phyloP scores from a whole-genome alignment of 1,284 basidiomycete genomes.

The Pascua sp. region DNA sequence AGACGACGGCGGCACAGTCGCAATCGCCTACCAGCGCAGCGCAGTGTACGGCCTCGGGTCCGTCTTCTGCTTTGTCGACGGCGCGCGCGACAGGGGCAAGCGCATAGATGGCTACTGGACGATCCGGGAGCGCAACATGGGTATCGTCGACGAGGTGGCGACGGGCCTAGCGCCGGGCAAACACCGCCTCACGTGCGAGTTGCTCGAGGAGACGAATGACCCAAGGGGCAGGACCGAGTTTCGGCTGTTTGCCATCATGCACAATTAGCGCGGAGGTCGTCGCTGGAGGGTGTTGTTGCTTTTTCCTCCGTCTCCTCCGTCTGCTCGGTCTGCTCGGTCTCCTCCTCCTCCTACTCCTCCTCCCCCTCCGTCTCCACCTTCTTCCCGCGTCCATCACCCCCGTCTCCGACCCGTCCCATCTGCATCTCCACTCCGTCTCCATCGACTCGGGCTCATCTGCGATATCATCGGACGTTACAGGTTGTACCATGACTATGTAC shows the following conservation, averaged over 20 bases:
- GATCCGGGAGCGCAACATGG: slow-evolving; percentile 18
- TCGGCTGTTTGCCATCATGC: slow-evolving; percentile 20
- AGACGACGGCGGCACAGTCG: slow-evolving; percentile 25
- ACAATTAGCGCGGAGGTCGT: too few species aligned
- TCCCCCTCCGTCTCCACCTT: too few species aligned
- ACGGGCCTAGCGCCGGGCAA: slow-evolving; percentile 7
- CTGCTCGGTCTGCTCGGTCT: too few species aligned
- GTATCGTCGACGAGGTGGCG: slow-evolving; percentile 13
- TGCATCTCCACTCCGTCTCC: too few species aligned
- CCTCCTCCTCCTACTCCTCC: too few species aligned
- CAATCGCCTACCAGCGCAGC: slow-evolving; percentile 39
- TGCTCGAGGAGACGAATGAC: slow-evolving; percentile 16
- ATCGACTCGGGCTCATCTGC: too few species aligned
- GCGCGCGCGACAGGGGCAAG: slow-evolving; percentile 21
- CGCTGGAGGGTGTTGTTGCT: too few species aligned
- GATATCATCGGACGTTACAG: too few species aligned
- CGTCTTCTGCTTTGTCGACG: slow-evolving; percentile 45
- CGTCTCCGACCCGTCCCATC: too few species aligned
- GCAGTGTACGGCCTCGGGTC: slow-evolving; percentile 43
- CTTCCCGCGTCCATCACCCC: too few species aligned
- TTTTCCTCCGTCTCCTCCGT: too few species aligned
- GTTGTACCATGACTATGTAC: too few species aligned
- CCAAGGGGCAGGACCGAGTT: slow-evolving; percentile 10
- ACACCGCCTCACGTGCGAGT: slow-evolving; percentile 15
- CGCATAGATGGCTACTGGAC: slow-evolving; percentile 40